phyloP scores from a whole-genome alignment of 2,329 filamentous ascomycete species.

The Penicillium sp. region DNA sequence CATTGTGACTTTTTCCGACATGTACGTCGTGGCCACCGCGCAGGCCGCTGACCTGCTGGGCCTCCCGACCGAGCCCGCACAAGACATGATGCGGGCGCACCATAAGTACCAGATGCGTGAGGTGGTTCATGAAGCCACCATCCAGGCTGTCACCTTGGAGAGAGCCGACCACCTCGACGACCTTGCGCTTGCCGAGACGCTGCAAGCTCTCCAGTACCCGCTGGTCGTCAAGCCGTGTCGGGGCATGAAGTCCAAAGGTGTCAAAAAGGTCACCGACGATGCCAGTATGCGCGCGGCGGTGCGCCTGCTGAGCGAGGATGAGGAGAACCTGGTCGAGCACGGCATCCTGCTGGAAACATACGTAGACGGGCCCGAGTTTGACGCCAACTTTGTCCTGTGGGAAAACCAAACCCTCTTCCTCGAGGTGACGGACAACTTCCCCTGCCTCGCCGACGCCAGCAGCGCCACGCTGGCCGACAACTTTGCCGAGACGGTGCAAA shows the following conservation, averaged over 20 bases:
- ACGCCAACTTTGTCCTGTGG: conserved; percentile 18
- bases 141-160: too few relatives aligned
- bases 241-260: not conserved
- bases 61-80: not conserved
- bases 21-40: not conserved
- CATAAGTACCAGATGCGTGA: too few relatives aligned
- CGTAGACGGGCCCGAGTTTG: conserved; percentile 17
- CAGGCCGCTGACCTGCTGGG: not conserved
- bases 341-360: conserved; percentile 11
- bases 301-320: too few relatives aligned
- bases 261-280: not conserved
- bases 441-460: not conserved
- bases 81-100: too few relatives aligned
- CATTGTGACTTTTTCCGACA: not conserved
- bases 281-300: not conserved
- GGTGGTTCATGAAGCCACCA: too few relatives aligned
- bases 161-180: too few relatives aligned
- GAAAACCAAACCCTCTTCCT: conserved; percentile 16
- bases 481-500: too few relatives aligned
- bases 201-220: not conserved
- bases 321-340: not conserved
- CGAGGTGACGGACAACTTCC: conserved; percentile 18
- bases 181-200: too few relatives aligned
- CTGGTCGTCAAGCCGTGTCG: not conserved
- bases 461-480: too few relatives aligned